phyloP scores from a whole-genome alignment of 257 asterid genomes.

The Gentiana macrophylla region DNA sequence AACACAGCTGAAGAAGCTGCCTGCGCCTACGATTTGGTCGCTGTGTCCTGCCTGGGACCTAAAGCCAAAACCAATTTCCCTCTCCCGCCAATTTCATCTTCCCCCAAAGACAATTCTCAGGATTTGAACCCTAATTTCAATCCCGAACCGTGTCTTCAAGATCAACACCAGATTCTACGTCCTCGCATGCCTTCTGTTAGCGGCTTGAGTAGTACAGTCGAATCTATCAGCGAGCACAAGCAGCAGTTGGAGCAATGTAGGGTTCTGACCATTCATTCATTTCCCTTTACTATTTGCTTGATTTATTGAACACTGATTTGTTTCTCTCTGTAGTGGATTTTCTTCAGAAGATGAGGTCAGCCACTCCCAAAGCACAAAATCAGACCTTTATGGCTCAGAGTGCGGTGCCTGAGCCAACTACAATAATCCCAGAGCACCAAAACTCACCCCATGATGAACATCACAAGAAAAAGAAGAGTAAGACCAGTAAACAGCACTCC shows the following conservation, averaged over 20 bases:
- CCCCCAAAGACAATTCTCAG: neutral
- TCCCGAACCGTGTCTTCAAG: conserved; percentile 25
- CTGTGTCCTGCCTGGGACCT: conserved; percentile 46
- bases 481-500: no score
- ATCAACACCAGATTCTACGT: conserved; percentile 23
- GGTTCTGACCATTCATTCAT: no score
- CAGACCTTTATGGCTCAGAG: no score
- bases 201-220: conserved; percentile 66
- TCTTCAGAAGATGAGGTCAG: no score
- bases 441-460: no score
- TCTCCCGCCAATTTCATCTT: conserved; percentile 7
- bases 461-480: no score
- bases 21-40: conserved; percentile 56
- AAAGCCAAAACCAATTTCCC: conserved; percentile 61
- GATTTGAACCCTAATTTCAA: conserved; percentile 7
- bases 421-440: no score
- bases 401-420: no score
- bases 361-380: no score
- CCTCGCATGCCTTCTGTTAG: conserved; percentile 48
- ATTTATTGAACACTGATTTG: no score
- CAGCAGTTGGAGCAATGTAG: conserved; percentile 5
- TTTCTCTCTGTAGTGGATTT: no score
- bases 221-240: conserved; percentile 54
- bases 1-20: conserved; percentile 72
- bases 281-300: no score